phyloP scores from a whole-genome alignment of 1,139 yeast species.

The Lodderomyces elongisporus region DNA sequence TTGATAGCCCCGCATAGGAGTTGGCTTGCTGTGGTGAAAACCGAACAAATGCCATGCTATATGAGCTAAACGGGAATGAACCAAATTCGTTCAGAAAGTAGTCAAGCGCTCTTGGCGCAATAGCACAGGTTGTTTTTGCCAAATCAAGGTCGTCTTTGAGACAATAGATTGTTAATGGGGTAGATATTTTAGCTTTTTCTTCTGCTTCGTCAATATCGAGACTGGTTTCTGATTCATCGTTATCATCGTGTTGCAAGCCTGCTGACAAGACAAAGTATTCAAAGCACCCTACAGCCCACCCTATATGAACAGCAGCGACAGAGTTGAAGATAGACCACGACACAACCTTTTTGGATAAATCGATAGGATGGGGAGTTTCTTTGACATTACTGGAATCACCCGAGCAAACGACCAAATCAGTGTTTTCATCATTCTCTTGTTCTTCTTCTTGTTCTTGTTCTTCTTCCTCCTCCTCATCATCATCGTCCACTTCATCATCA shows the following conservation, averaged over 20 bases:
- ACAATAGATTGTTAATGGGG: slow-evolving; percentile 54
- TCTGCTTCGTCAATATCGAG: slow-evolving; percentile 1
- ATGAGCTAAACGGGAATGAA: slow-evolving; percentile 85
- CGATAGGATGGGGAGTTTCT: slow-evolving; percentile 48
- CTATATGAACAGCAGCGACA: slow-evolving; percentile 91
- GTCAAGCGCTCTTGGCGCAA: slow-evolving; percentile 74
- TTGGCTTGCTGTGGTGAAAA: slow-evolving; percentile 34
- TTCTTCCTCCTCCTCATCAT: too few relatives aligned
- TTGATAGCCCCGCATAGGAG: slow-evolving; percentile 74
- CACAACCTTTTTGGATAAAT: slow-evolving; percentile 67
- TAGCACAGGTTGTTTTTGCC: slow-evolving; percentile 72
- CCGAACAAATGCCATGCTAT: slow-evolving; percentile 69
- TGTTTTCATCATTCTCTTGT: slow-evolving; percentile 45
- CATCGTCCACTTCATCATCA: slow-evolving; percentile 37
- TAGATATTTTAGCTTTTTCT: slow-evolving; percentile 18
- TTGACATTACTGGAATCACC: slow-evolving; percentile 58
- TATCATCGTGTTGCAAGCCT: slow-evolving; percentile 23
- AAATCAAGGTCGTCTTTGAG: slow-evolving; percentile 52
- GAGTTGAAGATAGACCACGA: slow-evolving; percentile 82
- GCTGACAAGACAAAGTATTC: slow-evolving; percentile 51
- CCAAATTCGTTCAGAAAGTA: slow-evolving; percentile 86
- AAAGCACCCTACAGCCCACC: slow-evolving; percentile 93
- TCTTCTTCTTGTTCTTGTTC: too few relatives aligned
- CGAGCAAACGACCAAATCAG: slow-evolving; percentile 67
- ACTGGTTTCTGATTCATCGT: slow-evolving; percentile 20